Evolutionary conservation across 305 asterid genomes (phyloP).

Genomic region (Solanum hybrid): DNA sequence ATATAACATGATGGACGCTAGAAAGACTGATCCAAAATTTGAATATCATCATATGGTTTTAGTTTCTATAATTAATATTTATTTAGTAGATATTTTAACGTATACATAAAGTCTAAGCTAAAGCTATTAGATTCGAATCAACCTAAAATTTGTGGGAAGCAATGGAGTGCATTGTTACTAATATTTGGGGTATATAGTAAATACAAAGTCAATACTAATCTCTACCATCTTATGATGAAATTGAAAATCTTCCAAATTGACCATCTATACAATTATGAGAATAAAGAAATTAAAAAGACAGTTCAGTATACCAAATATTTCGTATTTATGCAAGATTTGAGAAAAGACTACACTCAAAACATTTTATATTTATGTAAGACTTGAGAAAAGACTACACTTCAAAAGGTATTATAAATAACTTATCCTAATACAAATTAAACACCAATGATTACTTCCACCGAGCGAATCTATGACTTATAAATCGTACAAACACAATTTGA

Average conservation of each 20-base stretch:
- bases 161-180: background rate
- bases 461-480: background rate
- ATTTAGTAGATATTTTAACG: background rate
- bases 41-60: background rate
- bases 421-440: background rate
- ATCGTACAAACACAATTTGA: accelerated
- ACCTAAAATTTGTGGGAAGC: background rate
- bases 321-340: background rate
- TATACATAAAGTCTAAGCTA: background rate
- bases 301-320: background rate
- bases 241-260: background rate
- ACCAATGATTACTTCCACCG: background rate
- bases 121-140: background rate
- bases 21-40: background rate
- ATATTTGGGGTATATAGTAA: background rate
- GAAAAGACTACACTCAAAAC: background rate
- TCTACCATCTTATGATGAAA: background rate
- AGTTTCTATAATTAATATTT: background rate
- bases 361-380: background rate
- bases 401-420: background rate
- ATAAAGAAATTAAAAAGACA: background rate
- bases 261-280: background rate
- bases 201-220: background rate
- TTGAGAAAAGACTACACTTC: background rate
- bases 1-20: background rate